phyloP scores from a whole-genome alignment of 1,139 yeast genomes.

The Debaryomycetaceae sp. region DNA sequence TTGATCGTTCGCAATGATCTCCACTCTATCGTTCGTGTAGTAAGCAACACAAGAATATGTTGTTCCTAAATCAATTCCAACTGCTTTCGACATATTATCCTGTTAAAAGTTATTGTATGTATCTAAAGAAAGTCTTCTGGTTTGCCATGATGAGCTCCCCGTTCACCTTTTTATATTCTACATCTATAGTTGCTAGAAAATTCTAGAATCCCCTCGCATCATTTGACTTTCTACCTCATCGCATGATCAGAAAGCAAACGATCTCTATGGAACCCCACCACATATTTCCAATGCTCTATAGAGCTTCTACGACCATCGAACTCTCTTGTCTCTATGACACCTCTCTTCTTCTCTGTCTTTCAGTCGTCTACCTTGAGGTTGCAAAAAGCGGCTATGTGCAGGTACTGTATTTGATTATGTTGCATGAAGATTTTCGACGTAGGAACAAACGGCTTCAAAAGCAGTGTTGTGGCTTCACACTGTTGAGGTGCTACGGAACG shows the following conservation, averaged over 20 bases:
- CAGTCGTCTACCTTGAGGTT: not conserved
- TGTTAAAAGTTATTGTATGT: not conserved
- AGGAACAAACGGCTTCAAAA: too few relatives aligned
- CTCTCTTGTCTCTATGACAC: too few relatives aligned
- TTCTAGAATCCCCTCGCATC: slow-evolving; percentile 1
- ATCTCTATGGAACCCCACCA: not conserved
- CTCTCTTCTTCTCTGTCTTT: not conserved
- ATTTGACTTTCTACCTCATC: not conserved
- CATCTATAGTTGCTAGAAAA: slow-evolving; percentile 6
- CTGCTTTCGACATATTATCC: slow-evolving; percentile 59
- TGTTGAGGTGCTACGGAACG: too few relatives aligned
- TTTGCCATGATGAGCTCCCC: too few relatives aligned
- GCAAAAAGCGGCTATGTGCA: not conserved
- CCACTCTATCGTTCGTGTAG: slow-evolving; percentile 66
- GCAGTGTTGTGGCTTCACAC: too few relatives aligned
- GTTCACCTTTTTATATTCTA: slow-evolving; percentile 2
- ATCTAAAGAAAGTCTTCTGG: not conserved
- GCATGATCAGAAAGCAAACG: not conserved
- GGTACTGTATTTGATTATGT: not conserved
- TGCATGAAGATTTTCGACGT: too few relatives aligned
- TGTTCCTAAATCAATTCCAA: slow-evolving; percentile 84
- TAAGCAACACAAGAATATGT: slow-evolving; percentile 83
- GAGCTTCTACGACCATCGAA: not conserved
- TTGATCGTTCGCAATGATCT: slow-evolving; percentile 56
- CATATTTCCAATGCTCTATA: not conserved